A percentile compares a stretch with the other conserved stretches of the same genome.
phyloP scores from a whole-genome alignment of 495 filamentous ascomycete genomes.

The Neurospora cerealis region DNA sequence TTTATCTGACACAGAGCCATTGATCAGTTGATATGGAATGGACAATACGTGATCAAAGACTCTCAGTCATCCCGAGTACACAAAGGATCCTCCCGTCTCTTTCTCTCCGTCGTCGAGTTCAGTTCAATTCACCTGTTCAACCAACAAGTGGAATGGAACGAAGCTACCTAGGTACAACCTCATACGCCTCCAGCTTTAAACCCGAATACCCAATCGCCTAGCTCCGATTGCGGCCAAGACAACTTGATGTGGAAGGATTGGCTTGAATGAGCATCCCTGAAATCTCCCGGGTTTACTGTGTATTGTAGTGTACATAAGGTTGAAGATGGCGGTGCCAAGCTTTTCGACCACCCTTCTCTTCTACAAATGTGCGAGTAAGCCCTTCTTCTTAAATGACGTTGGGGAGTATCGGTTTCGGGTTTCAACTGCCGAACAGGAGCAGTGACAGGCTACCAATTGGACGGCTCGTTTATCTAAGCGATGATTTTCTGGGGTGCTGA shows the following conservation, averaged over 20 bases:
- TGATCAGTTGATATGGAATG: not conserved
- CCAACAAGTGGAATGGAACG: not conserved
- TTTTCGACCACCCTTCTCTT: not conserved
- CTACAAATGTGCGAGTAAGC: not conserved
- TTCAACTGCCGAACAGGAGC: not conserved
- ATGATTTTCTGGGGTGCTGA: not conserved
- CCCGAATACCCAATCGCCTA: not conserved
- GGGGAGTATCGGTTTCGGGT: not conserved
- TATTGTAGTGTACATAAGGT: not conserved
- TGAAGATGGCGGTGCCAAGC: not conserved
- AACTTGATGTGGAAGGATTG: not conserved
- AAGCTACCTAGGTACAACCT: not conserved
- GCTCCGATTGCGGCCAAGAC: not conserved
- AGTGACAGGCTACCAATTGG: not conserved
- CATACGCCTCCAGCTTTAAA: not conserved
- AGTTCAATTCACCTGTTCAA: not conserved
- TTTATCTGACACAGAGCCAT: not conserved
- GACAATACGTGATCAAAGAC: not conserved
- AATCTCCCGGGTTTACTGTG: not conserved
- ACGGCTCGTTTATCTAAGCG: not conserved
- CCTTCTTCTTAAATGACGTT: not conserved
- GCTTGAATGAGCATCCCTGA: not conserved
- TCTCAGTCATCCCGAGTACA: not conserved
- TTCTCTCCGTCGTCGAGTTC: not conserved
- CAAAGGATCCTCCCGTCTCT: not conserved